Percentiles rank a stretch among this genome's conserved stretches.
Conservation (phyloP, 176 grass and related monocot genomes). For the Bonia amplexicaulis region DNA sequence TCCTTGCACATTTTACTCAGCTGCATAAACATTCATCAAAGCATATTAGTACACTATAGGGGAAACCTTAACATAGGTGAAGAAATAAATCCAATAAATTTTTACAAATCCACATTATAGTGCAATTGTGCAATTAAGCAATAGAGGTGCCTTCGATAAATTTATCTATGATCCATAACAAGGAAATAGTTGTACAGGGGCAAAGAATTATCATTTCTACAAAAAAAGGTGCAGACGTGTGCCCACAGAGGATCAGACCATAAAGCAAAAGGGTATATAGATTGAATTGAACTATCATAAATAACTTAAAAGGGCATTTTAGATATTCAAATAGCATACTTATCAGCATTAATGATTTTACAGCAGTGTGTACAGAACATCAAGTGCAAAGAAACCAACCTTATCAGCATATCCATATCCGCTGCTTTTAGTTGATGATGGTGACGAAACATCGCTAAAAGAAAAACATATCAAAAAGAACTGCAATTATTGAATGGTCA, state of each 20-base stretch:
- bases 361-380: not conserved
- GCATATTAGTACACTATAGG: too few species aligned
- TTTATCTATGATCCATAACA: slow-evolving; percentile 1
- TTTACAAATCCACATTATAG: too few species aligned
- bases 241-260: not conserved
- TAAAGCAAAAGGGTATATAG: slow-evolving; percentile 1
- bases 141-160: slow-evolving; percentile 19
- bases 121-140: too few species aligned
- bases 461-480: slow-evolving; percentile 22
- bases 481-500: slow-evolving; percentile 8
- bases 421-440: slow-evolving; percentile 60
- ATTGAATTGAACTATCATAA: not conserved
- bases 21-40: too few species aligned
- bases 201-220: not conserved
- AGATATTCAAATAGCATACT: not conserved
- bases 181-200: slow-evolving; percentile 6
- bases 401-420: slow-evolving; percentile 98
- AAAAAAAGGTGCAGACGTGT: not conserved
- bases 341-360: not conserved
- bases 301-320: not conserved
- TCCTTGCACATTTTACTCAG: too few species aligned
- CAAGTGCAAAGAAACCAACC: slow-evolving; percentile 39
- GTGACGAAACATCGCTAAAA: slow-evolving; percentile 42
- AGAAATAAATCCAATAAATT: too few species aligned
- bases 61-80: too few species aligned